A percentile compares a stretch with the other conserved stretches of the same genome.
phyloP scores from a whole-genome alignment of 139 green algal genomes.

The Trebouxia sp. region DNA sequence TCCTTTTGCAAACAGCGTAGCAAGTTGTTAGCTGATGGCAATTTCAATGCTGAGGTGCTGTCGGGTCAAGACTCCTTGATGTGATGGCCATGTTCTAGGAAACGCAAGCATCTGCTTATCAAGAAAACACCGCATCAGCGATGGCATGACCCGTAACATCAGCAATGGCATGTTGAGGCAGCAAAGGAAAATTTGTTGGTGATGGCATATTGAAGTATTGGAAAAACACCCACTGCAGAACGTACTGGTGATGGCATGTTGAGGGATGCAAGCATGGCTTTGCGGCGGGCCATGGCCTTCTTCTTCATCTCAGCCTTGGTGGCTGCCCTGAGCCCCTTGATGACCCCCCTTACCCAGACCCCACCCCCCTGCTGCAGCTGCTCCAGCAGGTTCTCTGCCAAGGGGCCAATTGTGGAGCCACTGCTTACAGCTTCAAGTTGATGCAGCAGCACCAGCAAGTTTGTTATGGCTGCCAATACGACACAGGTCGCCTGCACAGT shows the following conservation, averaged over 20 bases:
- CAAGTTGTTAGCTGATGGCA: neutral
- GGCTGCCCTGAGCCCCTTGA: slow-evolving; percentile 38
- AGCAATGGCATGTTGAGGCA: too few species aligned
- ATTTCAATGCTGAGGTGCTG: neutral
- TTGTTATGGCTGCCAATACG: slow-evolving; percentile 14
- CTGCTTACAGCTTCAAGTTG: slow-evolving; percentile 53
- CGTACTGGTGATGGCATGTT: slow-evolving; percentile 34
- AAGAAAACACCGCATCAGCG: too few species aligned
- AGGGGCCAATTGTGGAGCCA: slow-evolving; percentile 38
- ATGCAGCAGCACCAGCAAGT: slow-evolving; percentile 60
- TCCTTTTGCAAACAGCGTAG: too few species aligned
- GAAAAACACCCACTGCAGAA: neutral
- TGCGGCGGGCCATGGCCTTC: slow-evolving; percentile 37
- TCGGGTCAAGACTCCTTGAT: neutral
- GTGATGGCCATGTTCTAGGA: too few species aligned
- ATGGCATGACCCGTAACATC: too few species aligned
- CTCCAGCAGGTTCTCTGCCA: slow-evolving; percentile 61
- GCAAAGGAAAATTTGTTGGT: neutral
- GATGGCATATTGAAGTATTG: neutral
- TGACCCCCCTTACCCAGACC: neutral
- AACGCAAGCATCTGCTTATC: too few species aligned
- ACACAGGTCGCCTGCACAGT: slow-evolving; percentile 1
- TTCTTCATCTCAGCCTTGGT: slow-evolving; percentile 35
- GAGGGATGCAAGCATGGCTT: slow-evolving; percentile 50
- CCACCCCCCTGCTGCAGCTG: slow-evolving; percentile 35